phyloP scores from a whole-genome alignment of 2,329 filamentous ascomycete genomes.

The Didymosphaeria variabile region DNA sequence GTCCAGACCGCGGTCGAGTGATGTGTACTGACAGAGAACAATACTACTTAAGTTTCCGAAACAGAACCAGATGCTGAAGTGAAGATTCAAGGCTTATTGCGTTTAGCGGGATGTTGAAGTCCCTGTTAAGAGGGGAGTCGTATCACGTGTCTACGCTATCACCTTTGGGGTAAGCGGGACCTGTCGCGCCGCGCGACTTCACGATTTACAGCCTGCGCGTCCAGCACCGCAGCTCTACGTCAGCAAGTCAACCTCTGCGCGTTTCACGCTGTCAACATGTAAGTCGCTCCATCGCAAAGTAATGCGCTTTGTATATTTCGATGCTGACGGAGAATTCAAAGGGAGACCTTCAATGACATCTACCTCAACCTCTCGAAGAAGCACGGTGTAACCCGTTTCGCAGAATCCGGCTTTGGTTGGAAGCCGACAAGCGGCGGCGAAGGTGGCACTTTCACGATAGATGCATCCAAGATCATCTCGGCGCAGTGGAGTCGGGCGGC shows the following conservation, averaged over 20 bases:
- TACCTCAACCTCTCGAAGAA: slow-evolving; percentile 95
- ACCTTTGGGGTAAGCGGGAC: neutral
- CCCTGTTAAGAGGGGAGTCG: too few species aligned
- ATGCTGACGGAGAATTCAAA: slow-evolving; percentile 34
- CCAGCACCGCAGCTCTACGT: slow-evolving; percentile 9
- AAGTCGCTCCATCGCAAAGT: neutral
- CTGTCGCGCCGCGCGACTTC: slow-evolving; percentile 11
- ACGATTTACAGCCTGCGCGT: slow-evolving; percentile 5
- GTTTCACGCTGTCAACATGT: neutral
- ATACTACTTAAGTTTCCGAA: too few species aligned
- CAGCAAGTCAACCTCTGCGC: slow-evolving; percentile 6
- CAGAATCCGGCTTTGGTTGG: slow-evolving; percentile 95
- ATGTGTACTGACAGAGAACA: too few species aligned
- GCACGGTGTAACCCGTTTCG: slow-evolving; percentile 91
- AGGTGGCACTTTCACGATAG: slow-evolving; percentile 80
- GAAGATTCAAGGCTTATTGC: too few species aligned
- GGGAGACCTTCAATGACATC: slow-evolving; percentile 97
- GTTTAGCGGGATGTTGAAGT: too few species aligned
- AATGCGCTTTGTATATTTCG: neutral
- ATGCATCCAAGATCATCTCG: slow-evolving; percentile 81
- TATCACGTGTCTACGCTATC: neutral
- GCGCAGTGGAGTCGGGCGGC: slow-evolving; percentile 96
- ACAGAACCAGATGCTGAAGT: too few species aligned
- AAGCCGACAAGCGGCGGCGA: slow-evolving; percentile 87
- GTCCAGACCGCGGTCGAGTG: too few species aligned